phyloP scores from a whole-genome alignment of 768 basidiomycete genomes.

The Leucogyrophana mollusca region DNA sequence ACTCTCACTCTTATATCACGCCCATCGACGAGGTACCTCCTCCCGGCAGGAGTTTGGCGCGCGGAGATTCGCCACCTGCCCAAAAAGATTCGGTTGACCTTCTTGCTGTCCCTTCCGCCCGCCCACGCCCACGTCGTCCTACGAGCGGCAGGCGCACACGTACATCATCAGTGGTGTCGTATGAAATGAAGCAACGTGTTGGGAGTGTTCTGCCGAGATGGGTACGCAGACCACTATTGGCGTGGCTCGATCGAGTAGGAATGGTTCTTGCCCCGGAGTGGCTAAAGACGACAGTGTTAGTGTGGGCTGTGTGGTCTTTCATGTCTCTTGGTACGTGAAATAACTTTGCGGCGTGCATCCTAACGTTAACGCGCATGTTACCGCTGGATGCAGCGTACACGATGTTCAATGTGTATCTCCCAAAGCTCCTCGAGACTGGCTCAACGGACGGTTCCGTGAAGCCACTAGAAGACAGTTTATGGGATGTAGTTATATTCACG shows the following conservation, averaged over 20 bases:
- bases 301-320: constrained; percentile 76
- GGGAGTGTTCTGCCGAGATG: constrained; percentile 50
- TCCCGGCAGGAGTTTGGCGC: constrained; percentile 20
- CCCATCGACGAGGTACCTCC: constrained; percentile 28
- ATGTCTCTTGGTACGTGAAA: constrained; percentile 69
- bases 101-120: constrained; percentile 1
- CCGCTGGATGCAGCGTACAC: constrained; percentile 62
- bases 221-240: constrained; percentile 57
- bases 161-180: constrained; percentile 37
- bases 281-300: constrained; percentile 70
- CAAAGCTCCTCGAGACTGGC: constrained; percentile 73
- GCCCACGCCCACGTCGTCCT: constrained; percentile 4
- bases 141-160: constrained; percentile 18
- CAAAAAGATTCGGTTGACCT: constrained; percentile 14
- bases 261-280: constrained; percentile 77
- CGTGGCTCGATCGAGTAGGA: constrained; percentile 66
- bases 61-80: constrained; percentile 27
- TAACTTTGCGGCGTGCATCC: neutral
- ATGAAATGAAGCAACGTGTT: constrained; percentile 38
- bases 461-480: constrained; percentile 60
- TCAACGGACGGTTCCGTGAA: constrained; percentile 31
- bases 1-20: constrained; percentile 19
- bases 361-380: constrained; percentile 6
- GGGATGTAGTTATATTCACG: constrained; percentile 87
- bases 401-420: constrained; percentile 92